phyloP scores from a whole-genome alignment of 1,284 basidiomycete species.

The Cryptococcus sp. region DNA sequence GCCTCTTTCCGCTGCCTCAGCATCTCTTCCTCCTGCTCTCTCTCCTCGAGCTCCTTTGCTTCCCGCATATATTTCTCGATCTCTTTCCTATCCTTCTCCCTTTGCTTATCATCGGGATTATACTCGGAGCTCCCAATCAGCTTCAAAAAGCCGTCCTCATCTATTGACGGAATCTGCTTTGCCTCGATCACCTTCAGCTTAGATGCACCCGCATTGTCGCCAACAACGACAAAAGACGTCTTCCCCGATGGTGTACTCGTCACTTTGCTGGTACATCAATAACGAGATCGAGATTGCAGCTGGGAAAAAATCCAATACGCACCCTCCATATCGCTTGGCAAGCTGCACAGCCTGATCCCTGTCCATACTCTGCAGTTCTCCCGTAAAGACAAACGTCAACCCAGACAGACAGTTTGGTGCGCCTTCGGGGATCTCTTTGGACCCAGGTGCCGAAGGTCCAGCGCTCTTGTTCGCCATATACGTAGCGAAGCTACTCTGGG shows the following conservation, averaged over 20 bases:
- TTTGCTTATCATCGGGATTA: slow-evolving; percentile 64
- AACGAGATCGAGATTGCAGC: too few species aligned
- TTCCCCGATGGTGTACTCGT: slow-evolving; percentile 81
- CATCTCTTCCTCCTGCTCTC: slow-evolving; percentile 56
- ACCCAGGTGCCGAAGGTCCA: slow-evolving; percentile 61
- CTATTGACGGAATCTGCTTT: slow-evolving; percentile 66
- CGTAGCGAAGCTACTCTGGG: slow-evolving; percentile 47
- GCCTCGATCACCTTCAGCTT: slow-evolving; percentile 83
- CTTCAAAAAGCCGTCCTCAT: slow-evolving; percentile 81
- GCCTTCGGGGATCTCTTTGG: slow-evolving; percentile 72
- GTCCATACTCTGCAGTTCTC: slow-evolving; percentile 79
- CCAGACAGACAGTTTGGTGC: slow-evolving; percentile 76
- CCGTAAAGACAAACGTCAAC: slow-evolving; percentile 90
- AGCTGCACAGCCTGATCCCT: slow-evolving; percentile 83
- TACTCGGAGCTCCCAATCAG: slow-evolving; percentile 64
- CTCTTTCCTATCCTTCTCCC: slow-evolving; percentile 54
- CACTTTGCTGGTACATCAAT: slow-evolving; percentile 59
- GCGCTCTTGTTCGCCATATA: slow-evolving; percentile 60
- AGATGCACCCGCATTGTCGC: slow-evolving; percentile 77
- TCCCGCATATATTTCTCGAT: slow-evolving; percentile 50
- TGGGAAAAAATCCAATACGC: slow-evolving; percentile 30
- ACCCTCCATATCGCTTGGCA: slow-evolving; percentile 91
- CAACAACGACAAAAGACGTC: slow-evolving; percentile 85
- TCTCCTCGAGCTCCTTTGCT: slow-evolving; percentile 68
- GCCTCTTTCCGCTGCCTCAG: slow-evolving; percentile 60